Conservation (phyloP, 768 basidiomycete genomes). For the Saitozyma podzolica region DNA sequence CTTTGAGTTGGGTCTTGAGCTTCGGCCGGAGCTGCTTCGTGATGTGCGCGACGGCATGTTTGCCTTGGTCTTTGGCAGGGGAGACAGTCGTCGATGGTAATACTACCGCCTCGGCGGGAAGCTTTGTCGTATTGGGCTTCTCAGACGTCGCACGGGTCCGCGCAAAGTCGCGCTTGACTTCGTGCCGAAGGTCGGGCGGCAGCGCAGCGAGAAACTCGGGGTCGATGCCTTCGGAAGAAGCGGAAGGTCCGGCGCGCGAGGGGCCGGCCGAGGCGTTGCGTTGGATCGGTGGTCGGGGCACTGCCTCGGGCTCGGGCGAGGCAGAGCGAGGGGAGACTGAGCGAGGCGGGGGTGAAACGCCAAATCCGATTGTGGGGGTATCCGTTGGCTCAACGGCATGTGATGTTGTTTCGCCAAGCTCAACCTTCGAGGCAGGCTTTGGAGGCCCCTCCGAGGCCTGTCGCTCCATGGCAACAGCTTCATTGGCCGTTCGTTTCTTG, state of each 20-base stretch:
- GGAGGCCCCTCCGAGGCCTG: not conserved
- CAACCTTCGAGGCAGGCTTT: not conserved
- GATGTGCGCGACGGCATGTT: constrained; percentile 38
- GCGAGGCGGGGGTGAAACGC: not conserved
- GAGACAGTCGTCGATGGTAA: constrained; percentile 16
- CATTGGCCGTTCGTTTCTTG: constrained; percentile 4
- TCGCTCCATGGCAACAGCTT: not conserved
- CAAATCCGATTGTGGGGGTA: not conserved
- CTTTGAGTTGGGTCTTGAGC: constrained; percentile 39
- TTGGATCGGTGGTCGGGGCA: not conserved
- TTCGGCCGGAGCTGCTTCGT: constrained; percentile 39
- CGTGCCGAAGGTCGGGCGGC: constrained; percentile 35
- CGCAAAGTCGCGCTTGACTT: constrained; percentile 32
- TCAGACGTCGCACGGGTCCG: constrained; percentile 13
- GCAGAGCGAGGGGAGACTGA: not conserved
- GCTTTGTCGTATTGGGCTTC: not conserved
- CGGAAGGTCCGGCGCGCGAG: constrained; percentile 6
- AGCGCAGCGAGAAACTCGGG: constrained; percentile 43
- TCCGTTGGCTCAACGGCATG: not conserved
- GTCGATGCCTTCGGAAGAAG: constrained; percentile 44
- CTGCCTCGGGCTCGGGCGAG: not conserved
- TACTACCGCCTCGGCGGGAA: not conserved
- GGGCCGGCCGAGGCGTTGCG: constrained; percentile 24
- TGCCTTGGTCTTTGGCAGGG: constrained; percentile 17
- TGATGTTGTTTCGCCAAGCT: not conserved